Base-by-base conservation (phyloP, 345 rosid genomes). In the Cochlearia excelsa region DNA sequence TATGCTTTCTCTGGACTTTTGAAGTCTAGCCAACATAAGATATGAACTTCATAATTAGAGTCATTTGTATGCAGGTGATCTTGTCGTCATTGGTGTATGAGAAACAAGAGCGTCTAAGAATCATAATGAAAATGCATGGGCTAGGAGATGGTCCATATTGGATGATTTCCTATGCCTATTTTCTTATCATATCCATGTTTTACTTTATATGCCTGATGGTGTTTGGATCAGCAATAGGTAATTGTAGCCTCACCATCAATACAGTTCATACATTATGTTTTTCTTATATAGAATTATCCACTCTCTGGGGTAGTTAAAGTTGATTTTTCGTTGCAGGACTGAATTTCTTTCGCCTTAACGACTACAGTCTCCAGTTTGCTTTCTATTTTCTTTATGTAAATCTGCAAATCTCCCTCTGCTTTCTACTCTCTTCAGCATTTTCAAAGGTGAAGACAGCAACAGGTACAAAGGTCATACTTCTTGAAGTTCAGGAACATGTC, bases 61-160 rank as follows among this genome's bases (percentile, higher is more conserved):
- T n/a, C n/a, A n/a, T 63, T 37, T 64, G 55, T 54, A 35, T 75
- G 51, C 59, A 93, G 99, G 96, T 89, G 74, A 75, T 81, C 38
- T 63, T 93, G 83, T 61, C 82, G 28, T 68, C 92, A 27, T 64
- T 93, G 66, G 97, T 93, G 8, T 89, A 89, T 40, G 97, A 93
- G 81, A 93, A 85, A 42, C 82, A 87, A 42, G 85, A 86, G 55
- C 88, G 75, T 51, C 79, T 89, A 62, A 80, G 97, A 65, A 84
- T 93, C 46, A 93, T 93, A 88, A 93, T 93, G 97, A 89, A 89
- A 77, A 93, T 93, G 99, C 99, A 93, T 9, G 97, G 97, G 43
- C 90, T 93, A 59, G 90, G 97, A 37, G 97, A 93, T 67, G 97
- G 88, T 45, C 95, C 99, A 40, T 93, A 93, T 70, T 93, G 95